A percentile compares a stretch with the other conserved stretches of the same genome.
These are phyloP conservation scores for Cyberlindnera saturnus DNA, from an alignment of 805 yeast species.

Conservation along the genomic window DNA sequence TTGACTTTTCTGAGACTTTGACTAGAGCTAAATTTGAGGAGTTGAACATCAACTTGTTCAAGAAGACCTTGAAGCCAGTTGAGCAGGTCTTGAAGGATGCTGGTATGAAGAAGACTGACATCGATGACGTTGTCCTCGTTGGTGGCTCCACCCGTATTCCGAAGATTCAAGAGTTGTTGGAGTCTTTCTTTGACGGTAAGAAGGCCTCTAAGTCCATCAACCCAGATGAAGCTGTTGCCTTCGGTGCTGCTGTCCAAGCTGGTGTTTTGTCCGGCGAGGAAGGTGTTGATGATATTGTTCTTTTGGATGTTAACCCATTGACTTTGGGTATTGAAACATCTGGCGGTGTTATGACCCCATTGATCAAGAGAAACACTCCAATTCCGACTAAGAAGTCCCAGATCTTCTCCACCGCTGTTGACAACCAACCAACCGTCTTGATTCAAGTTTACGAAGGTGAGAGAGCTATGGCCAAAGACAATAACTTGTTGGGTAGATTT, in stretches of 20 bases:
- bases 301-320: slow-evolving; percentile 89
- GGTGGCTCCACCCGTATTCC: slow-evolving; percentile 99
- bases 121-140: slow-evolving; percentile 92
- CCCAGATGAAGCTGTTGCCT: slow-evolving; percentile 99
- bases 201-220: slow-evolving; percentile 95
- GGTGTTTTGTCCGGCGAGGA: slow-evolving; percentile 96
- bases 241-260: slow-evolving; percentile 99
- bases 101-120: slow-evolving; percentile 77
- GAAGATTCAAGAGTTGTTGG: slow-evolving; percentile 90
- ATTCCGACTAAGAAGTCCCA: slow-evolving; percentile 95
- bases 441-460: slow-evolving; percentile 96
- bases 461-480: slow-evolving; percentile 90
- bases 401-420: slow-evolving; percentile 92
- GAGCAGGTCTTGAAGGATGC: slow-evolving; percentile 94
- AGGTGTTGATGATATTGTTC: slow-evolving; percentile 83
- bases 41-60: slow-evolving; percentile 86
- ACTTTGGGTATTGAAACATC: slow-evolving; percentile 95
- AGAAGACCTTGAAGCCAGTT: slow-evolving; percentile 92
- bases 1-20: slow-evolving; percentile 90
- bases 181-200: slow-evolving; percentile 87
- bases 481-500: slow-evolving; percentile 82
- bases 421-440: slow-evolving; percentile 92
- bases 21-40: slow-evolving; percentile 98
- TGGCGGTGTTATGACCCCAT: slow-evolving; percentile 96
- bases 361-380: slow-evolving; percentile 91